Evolutionary conservation across 768 basidiomycete species (phyloP).

Genomic region (Suillus subaureus): DNA sequence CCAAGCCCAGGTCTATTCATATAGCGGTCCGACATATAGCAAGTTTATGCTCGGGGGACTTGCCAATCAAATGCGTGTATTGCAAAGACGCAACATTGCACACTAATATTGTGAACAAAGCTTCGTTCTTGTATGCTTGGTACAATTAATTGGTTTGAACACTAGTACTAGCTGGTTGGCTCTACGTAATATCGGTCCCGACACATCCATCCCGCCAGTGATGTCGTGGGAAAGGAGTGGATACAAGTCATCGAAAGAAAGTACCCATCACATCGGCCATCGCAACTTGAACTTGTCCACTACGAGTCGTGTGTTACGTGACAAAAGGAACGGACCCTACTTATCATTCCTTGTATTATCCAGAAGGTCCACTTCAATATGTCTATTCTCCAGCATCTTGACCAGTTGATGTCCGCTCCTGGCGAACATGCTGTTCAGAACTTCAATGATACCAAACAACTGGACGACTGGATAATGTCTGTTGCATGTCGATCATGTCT

Average conservation of each 20-base stretch:
- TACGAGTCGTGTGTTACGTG: neutral
- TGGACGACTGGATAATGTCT: constrained; percentile 3
- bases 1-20: neutral
- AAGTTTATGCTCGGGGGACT: neutral
- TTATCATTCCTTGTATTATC: neutral
- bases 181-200: neutral
- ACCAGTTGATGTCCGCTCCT: neutral
- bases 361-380: neutral
- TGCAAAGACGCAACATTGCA: neutral
- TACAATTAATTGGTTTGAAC: too few species aligned
- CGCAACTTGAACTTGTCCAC: neutral
- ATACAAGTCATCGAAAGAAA: neutral
- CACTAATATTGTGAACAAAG: neutral
- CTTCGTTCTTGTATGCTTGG: too few species aligned
- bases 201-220: neutral
- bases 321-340: neutral
- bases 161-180: too few species aligned
- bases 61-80: neutral
- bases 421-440: constrained; percentile 5
- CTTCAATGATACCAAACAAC: neutral
- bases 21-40: neutral
- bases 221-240: constrained; percentile 1
- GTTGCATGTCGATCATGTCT: neutral
- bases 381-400: constrained; percentile 6
- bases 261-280: neutral